Base-by-base conservation (phyloP, 805 yeast species). In the Monosporozyma unispora region DNA sequence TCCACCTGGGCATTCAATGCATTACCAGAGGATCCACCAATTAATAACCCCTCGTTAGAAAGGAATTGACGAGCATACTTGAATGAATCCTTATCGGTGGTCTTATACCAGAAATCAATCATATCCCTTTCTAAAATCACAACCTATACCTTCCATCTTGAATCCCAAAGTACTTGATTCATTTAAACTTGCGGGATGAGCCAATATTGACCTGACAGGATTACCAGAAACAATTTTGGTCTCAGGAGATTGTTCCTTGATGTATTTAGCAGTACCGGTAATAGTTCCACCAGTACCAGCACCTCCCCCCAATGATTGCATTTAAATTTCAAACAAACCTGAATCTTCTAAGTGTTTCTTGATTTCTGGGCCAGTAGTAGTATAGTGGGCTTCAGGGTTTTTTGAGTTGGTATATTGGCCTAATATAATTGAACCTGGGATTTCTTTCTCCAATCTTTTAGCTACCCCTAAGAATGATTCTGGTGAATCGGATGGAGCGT, bases 261-360 rank as follows among this genome's bases (percentile, higher is more conserved):
- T 74, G 58, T 81, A 87, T 57, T 73, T 75, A 50, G 93, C 79
- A 57, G 85, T 84, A 71, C 96, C 96, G 46, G 86, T 72, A 63
- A 87, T 82, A 48, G 96, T 87, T 70, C 96, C 96, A 69, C 96
- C 96, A 50, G 96, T 87, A 70, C 96, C 96, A 6, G 95, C 95
- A 66, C 96, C 96, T 37, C 95, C 96, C 96, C 37, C 95, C 95
- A 49, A 87, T 84, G 43, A 87, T 73, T 53, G 82, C 87, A 48
- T 79, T 79, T 48, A 87, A 73, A 51, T 81, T 29, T 90, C 87
- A 45, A 64, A 65, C 45, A 53, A 45, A 21, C 57, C 51, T 25
- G 64, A 48, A 9, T 59, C 51, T 21, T 75, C 69, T 14, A 91
- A 78, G 69, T 87, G 95, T 52, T 81, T 80, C 81, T 89, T 85